Base-by-base conservation (phyloP, 2,329 filamentous ascomycete genomes). In the Ophiostoma sp. region DNA sequence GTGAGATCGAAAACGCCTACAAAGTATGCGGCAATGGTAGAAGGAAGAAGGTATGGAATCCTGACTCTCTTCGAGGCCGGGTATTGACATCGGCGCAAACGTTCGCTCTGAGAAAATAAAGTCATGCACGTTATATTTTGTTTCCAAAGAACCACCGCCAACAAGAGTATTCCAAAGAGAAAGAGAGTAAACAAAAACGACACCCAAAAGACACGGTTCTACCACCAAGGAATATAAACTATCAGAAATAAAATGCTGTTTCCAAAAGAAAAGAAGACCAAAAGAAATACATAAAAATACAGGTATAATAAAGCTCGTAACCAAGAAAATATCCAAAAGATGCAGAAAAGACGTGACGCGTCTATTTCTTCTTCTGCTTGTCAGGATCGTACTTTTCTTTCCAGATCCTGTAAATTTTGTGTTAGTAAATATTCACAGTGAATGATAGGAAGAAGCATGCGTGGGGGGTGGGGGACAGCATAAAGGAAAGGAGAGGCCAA, bases 331-430 rank as follows among this genome's bases (percentile, higher is more conserved):
- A 45, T 11, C 2, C 3, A 36, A 69, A 28, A 28, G 50, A 39
- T 25, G 59, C 8, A 70, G 19, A 48, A 61, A 42, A 55, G 2
- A 48, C 69, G 15, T 59, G 7, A 17, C 39, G 9, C 8, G 22
- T 70, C 52, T 74, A 73, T 69, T 76, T 75, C 75, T 82, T 81
- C 77, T 86, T 84, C 76, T 80, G 80, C 74, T 81, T 83, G 70
- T 78, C 83, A 45, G 87, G 85, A 78, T 88, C 88, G 84, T 98
- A 98, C 84, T 98, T 98, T 76, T 97, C 94, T 82, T 98, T 98
- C 94, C 95, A 98, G 80, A 98, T 98, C 95, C 94, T 97, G 15
- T n/a, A 4, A 28, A 17, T 12, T 25, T 15, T 45, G 19, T 45
- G 52, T 78, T 70, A 72, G 73, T 22, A 2, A 7, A 52, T 52